phyloP scores from a whole-genome alignment of 1,284 basidiomycete species.

The Fomitopsis betulina region DNA sequence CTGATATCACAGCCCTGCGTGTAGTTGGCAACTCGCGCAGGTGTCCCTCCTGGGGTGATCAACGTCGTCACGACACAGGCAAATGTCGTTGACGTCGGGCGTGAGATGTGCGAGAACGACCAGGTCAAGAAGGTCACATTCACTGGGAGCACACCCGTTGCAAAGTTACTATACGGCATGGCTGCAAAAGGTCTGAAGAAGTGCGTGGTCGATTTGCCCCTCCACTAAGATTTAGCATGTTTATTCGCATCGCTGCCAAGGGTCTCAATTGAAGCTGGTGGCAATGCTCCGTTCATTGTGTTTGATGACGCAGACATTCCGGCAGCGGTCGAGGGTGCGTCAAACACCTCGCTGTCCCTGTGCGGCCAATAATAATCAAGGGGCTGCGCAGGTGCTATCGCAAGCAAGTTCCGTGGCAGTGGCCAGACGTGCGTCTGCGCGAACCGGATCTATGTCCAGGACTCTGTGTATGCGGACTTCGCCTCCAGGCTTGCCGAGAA shows the following conservation, averaged over 20 bases:
- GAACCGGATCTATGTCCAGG: slow-evolving; percentile 86
- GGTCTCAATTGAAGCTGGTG: slow-evolving; percentile 82
- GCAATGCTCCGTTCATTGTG: slow-evolving; percentile 93
- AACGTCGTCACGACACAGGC: slow-evolving; percentile 89
- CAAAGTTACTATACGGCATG: slow-evolving; percentile 85
- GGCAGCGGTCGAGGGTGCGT: slow-evolving; percentile 79
- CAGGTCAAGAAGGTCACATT: slow-evolving; percentile 88
- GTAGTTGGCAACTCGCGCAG: slow-evolving; percentile 81
- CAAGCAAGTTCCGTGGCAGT: slow-evolving; percentile 88
- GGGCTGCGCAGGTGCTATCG: slow-evolving; percentile 56
- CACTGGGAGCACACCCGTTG: slow-evolving; percentile 90
- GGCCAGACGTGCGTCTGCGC: slow-evolving; percentile 92
- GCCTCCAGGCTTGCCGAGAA: slow-evolving; percentile 77
- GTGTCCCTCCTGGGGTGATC: slow-evolving; percentile 92
- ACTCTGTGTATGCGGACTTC: slow-evolving; percentile 82
- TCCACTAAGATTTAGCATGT: background rate
- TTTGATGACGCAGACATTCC: slow-evolving; percentile 97
- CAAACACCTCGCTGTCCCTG: background rate
- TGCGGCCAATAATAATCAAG: background rate
- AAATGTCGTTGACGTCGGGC: slow-evolving; percentile 78
- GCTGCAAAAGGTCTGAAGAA: slow-evolving; percentile 90
- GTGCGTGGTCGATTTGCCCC: slow-evolving; percentile 31
- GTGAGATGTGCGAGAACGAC: slow-evolving; percentile 75
- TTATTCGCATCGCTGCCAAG: slow-evolving; percentile 30
- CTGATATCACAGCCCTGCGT: background rate